A percentile compares a stretch with the other conserved stretches of the same genome.
Evolutionary conservation across 495 filamentous ascomycete genomes (phyloP).

Genomic region (Lasiosphaeriaceae sp.): DNA sequence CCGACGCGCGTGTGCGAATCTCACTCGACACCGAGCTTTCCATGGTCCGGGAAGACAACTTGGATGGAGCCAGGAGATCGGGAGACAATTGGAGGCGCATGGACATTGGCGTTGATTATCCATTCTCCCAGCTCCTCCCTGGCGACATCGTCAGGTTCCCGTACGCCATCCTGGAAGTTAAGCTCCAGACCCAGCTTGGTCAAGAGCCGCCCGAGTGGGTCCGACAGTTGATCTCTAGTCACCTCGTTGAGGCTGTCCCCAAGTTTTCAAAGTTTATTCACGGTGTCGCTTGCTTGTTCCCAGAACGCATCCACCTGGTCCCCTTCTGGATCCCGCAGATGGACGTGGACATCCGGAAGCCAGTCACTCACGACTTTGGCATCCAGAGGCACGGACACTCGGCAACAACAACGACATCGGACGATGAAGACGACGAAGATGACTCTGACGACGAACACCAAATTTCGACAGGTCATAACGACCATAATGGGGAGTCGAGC

Average conservation of each 20-base stretch:
- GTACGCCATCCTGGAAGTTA: slow-evolving; percentile 95
- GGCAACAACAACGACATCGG: slow-evolving; percentile 69
- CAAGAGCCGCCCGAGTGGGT: slow-evolving; percentile 98
- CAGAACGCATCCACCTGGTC: slow-evolving; percentile 79
- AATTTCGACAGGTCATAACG: slow-evolving; percentile 2
- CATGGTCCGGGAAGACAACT: slow-evolving; percentile 92
- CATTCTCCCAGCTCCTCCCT: slow-evolving; percentile 82
- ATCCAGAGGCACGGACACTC: slow-evolving; percentile 76
- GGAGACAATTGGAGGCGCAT: slow-evolving; percentile 94
- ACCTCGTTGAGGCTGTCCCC: slow-evolving; percentile 94
- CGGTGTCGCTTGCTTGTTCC: slow-evolving; percentile 82
- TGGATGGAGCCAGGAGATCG: slow-evolving; percentile 70
- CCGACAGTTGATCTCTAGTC: slow-evolving; percentile 81
- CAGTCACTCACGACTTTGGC: slow-evolving; percentile 76
- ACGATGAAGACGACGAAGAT: slow-evolving; percentile 62
- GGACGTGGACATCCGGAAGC: slow-evolving; percentile 96
- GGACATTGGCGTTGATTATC: slow-evolving; percentile 96
- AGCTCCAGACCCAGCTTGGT: slow-evolving; percentile 95
- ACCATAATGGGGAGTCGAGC: slow-evolving; percentile 30
- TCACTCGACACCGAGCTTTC: slow-evolving; percentile 94
- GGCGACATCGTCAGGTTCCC: slow-evolving; percentile 88
- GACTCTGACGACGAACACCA: slow-evolving; percentile 53
- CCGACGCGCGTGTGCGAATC: slow-evolving; percentile 92
- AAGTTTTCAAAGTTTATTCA: slow-evolving; percentile 99
- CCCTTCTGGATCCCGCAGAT: slow-evolving; percentile 99